A percentile compares a stretch with the other conserved stretches of the same genome.
Evolutionary conservation across 2,329 filamentous ascomycete species (phyloP).

Genomic region (Ophiognomonia clavigignenti-juglandacearum): DNA sequence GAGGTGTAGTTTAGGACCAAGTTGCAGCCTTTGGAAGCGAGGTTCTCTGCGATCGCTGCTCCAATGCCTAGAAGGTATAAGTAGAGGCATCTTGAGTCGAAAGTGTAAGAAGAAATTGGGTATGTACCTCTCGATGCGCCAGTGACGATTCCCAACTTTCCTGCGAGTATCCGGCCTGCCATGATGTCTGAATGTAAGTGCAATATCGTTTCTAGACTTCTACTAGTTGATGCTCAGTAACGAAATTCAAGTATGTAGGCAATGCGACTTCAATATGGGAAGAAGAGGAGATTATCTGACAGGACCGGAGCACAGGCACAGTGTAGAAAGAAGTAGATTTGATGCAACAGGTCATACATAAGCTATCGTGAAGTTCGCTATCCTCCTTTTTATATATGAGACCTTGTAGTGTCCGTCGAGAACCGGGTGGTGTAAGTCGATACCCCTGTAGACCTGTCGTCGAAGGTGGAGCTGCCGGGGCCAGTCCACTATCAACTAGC

Average conservation of each 20-base stretch:
- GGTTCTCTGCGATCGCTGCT: conserved; percentile 56
- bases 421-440: too few species aligned
- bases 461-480: background rate
- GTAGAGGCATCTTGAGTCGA: conserved; percentile 1
- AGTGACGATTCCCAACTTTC: conserved; percentile 19
- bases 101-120: background rate
- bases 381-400: background rate
- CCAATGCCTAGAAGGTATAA: conserved; percentile 61
- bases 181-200: too few species aligned
- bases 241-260: too few species aligned
- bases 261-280: too few species aligned
- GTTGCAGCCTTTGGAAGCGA: conserved; percentile 66
- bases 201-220: too few species aligned
- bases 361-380: conserved; percentile 8
- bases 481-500: conserved; percentile 8
- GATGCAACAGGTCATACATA: too few species aligned
- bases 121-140: conserved; percentile 64
- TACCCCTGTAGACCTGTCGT: conserved; percentile 7
- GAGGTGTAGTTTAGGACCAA: conserved; percentile 67
- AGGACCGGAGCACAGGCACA: too few species aligned
- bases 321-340: too few species aligned
- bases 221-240: too few species aligned
- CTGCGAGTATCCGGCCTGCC: conserved; percentile 13
- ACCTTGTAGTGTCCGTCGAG: conserved; percentile 9
- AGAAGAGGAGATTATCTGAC: too few species aligned